Conservation (phyloP, 305 asterid genomes). For the Withania somnifera region DNA sequence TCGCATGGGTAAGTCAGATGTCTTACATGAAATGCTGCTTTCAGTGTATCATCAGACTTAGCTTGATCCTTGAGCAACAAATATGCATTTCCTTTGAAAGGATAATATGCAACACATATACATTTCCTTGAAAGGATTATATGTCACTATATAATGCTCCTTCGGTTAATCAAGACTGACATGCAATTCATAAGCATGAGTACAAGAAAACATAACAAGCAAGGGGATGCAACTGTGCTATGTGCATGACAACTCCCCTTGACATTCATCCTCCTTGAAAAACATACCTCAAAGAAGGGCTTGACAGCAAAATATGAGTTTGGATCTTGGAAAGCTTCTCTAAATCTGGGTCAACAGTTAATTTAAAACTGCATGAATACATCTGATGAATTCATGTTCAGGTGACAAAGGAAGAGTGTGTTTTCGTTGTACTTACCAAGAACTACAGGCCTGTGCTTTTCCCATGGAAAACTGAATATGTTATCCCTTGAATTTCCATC, state of each 20-base stretch:
- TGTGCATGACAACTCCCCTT: neutral
- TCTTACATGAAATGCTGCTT: slow-evolving; percentile 96
- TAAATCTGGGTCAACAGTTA: slow-evolving; percentile 57
- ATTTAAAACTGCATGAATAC: neutral
- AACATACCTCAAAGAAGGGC: slow-evolving; percentile 81
- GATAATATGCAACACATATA: slow-evolving; percentile 79
- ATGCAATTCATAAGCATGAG: slow-evolving; percentile 5
- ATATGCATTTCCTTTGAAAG: slow-evolving; percentile 66
- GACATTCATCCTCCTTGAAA: slow-evolving; percentile 7
- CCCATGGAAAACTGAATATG: slow-evolving; percentile 75
- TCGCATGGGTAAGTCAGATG: slow-evolving; percentile 8
- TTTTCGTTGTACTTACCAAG: slow-evolving; percentile 42
- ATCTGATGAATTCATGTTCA: neutral
- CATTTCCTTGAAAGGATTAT: slow-evolving; percentile 68
- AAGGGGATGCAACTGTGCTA: neutral
- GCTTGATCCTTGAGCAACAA: slow-evolving; percentile 96
- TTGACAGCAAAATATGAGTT: slow-evolving; percentile 65
- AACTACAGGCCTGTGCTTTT: slow-evolving; percentile 66
- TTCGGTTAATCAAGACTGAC: slow-evolving; percentile 31
- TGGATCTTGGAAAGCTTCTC: slow-evolving; percentile 95
- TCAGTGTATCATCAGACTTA: slow-evolving; percentile 87
- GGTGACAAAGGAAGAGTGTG: neutral
- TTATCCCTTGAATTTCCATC: slow-evolving; percentile 86
- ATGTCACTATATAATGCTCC: slow-evolving; percentile 69
- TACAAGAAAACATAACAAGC: neutral